phyloP scores from a whole-genome alignment of 2,329 filamentous ascomycete genomes.

The Fonsecaea multimorphosa region DNA sequence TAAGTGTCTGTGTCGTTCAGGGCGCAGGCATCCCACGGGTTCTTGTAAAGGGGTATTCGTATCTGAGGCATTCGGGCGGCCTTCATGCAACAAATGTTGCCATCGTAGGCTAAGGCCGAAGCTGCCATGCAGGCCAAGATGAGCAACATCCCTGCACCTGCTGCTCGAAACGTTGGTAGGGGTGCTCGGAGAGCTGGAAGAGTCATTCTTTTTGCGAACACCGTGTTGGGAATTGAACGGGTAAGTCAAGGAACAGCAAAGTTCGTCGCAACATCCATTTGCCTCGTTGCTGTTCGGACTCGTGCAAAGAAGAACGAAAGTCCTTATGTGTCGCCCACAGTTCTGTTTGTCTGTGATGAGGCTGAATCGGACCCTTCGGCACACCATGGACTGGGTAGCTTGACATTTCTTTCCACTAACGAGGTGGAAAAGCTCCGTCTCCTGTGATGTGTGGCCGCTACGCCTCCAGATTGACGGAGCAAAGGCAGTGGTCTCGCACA shows the following conservation, averaged over 20 bases:
- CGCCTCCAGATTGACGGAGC: not conserved
- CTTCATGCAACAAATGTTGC: slow-evolving; percentile 1
- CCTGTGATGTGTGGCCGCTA: not conserved
- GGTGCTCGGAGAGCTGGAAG: not conserved
- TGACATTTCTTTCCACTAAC: not conserved
- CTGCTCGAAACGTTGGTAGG: not conserved
- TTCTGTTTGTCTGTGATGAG: not conserved
- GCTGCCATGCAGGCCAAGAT: not conserved
- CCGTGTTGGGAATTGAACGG: not conserved
- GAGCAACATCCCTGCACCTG: not conserved
- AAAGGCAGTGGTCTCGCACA: not conserved
- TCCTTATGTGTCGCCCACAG: not conserved
- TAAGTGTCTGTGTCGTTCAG: not conserved
- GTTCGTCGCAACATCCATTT: not conserved
- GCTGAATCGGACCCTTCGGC: not conserved
- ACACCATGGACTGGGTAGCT: not conserved
- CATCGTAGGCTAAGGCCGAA: not conserved
- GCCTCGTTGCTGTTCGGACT: not conserved
- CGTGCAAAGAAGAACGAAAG: not conserved
- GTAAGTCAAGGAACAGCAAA: not conserved
- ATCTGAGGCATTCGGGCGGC: not conserved
- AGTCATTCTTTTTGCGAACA: not conserved
- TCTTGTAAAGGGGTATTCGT: not conserved
- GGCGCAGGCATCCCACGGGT: not conserved
- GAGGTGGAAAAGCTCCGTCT: not conserved